phyloP scores from a whole-genome alignment of 2,329 filamentous ascomycete genomes.

The Alternaria infectoria region DNA sequence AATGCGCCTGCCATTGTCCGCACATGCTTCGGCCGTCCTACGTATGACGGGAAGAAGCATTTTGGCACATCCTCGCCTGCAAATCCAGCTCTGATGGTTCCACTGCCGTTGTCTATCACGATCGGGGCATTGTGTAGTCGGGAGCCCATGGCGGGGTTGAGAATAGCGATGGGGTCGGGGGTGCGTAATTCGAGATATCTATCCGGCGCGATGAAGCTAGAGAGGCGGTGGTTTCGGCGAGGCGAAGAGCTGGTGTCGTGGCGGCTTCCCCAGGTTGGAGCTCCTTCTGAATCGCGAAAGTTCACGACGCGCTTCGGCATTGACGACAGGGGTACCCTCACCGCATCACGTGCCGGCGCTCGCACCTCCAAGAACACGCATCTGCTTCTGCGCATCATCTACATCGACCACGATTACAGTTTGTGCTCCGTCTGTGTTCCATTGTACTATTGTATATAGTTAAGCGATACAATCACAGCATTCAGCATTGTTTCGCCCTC shows the following conservation, averaged over 20 bases:
- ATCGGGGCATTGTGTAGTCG: slow-evolving; percentile 95
- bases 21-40: slow-evolving; percentile 93
- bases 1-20: slow-evolving; percentile 94
- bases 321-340: slow-evolving; percentile 31
- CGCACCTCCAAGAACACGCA: neutral
- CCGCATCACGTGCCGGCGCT: slow-evolving; percentile 33
- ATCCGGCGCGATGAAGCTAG: neutral
- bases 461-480: neutral
- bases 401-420: neutral
- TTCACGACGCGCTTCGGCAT: slow-evolving; percentile 38
- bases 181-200: no score
- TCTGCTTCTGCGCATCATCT: neutral
- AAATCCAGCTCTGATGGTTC: slow-evolving; percentile 95
- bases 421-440: neutral
- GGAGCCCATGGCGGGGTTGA: slow-evolving; percentile 62
- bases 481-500: neutral
- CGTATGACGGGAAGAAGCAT: slow-evolving; percentile 96
- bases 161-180: neutral
- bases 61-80: slow-evolving; percentile 95
- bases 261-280: slow-evolving; percentile 31
- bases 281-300: slow-evolving; percentile 37
- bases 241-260: slow-evolving; percentile 16
- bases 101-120: slow-evolving; percentile 98
- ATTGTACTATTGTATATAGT: neutral
- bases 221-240: neutral